A percentile compares a stretch with the other conserved stretches of the same genome.
phyloP scores from a whole-genome alignment of 2,329 filamentous ascomycete genomes.

The Phialemoniopsis sp. region DNA sequence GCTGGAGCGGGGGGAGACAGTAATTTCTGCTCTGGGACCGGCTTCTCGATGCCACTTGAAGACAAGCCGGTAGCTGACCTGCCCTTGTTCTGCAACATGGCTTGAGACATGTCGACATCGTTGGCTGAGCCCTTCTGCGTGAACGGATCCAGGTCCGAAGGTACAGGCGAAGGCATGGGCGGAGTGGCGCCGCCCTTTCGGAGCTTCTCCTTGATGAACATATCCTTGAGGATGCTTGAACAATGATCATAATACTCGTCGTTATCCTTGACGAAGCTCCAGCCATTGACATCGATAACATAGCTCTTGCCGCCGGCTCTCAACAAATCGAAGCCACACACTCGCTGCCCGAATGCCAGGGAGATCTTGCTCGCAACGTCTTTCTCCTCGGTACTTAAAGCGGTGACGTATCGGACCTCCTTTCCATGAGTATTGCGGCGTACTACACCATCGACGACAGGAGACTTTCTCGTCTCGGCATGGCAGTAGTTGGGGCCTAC shows the following conservation, averaged over 20 bases:
- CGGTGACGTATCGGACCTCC: constrained; percentile 91
- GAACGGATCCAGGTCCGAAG: background rate
- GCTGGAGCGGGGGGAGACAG: background rate
- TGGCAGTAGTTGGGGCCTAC: constrained; percentile 92
- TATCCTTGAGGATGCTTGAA: constrained; percentile 77
- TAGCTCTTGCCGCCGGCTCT: constrained; percentile 87
- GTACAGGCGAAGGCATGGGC: constrained; percentile 42
- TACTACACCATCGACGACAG: constrained; percentile 93
- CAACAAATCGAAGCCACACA: constrained; percentile 93
- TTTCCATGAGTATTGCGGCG: constrained; percentile 96
- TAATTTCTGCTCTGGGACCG: constrained; percentile 4
- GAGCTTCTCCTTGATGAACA: constrained; percentile 78
- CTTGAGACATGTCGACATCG: too few species aligned
- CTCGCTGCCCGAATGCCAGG: constrained; percentile 85
- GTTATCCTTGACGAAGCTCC: constrained; percentile 99
- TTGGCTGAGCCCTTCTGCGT: too few species aligned
- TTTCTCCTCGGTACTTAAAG: constrained; percentile 74
- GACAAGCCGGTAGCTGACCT: constrained; percentile 5
- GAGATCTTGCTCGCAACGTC: constrained; percentile 87
- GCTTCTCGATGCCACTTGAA: constrained; percentile 12
- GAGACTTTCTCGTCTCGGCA: constrained; percentile 94
- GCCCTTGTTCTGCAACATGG: constrained; percentile 4
- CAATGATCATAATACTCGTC: constrained; percentile 97
- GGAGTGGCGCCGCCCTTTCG: constrained; percentile 58
- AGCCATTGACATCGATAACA: constrained; percentile 98